These are phyloP conservation scores for Panicum virgatum DNA, from an alignment of 202 grass and related monocot genomes.

Conservation along the genomic window DNA sequence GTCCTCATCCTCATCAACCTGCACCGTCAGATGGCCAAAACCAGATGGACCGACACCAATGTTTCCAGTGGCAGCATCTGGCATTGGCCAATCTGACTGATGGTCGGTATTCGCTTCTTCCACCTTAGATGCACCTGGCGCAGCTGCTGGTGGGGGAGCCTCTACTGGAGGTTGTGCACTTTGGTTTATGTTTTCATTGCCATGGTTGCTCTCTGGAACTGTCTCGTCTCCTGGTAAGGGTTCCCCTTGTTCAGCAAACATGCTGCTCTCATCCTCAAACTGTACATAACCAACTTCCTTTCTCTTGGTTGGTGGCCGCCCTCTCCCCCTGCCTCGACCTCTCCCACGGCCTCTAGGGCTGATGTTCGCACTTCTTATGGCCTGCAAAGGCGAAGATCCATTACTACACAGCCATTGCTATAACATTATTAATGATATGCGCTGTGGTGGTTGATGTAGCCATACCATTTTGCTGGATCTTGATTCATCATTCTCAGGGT, in stretches of 20 bases:
- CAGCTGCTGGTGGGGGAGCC: not conserved
- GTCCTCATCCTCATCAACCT: conserved; percentile 95
- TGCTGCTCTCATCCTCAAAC: conserved; percentile 83
- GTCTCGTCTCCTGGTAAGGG: conserved; percentile 43
- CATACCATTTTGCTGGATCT: conserved; percentile 80
- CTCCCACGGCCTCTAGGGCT: conserved; percentile 83
- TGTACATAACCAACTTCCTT: conserved; percentile 74
- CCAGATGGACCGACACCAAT: conserved; percentile 69
- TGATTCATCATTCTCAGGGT: conserved; percentile 66
- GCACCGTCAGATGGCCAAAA: conserved; percentile 74
- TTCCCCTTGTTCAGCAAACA: conserved; percentile 69
- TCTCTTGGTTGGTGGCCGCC: conserved; percentile 76
- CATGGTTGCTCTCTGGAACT: conserved; percentile 53
- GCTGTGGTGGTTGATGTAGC: not conserved
- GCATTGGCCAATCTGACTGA: conserved; percentile 70
- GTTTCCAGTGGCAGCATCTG: conserved; percentile 55
- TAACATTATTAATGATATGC: not conserved
- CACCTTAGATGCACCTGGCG: conserved; percentile 36
- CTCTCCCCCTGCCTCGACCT: conserved; percentile 83
- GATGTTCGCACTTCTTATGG: conserved; percentile 61
- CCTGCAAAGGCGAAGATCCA: conserved; percentile 40
- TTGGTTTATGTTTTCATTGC: conserved; percentile 48
- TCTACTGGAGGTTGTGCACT: conserved; percentile 40
- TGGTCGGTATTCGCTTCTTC: conserved; percentile 47
- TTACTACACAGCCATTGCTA: not conserved